These are phyloP conservation scores for Chytriomyces hyalinus DNA, from an alignment of 192 early-diverging fungal species.

Conservation along the genomic window DNA sequence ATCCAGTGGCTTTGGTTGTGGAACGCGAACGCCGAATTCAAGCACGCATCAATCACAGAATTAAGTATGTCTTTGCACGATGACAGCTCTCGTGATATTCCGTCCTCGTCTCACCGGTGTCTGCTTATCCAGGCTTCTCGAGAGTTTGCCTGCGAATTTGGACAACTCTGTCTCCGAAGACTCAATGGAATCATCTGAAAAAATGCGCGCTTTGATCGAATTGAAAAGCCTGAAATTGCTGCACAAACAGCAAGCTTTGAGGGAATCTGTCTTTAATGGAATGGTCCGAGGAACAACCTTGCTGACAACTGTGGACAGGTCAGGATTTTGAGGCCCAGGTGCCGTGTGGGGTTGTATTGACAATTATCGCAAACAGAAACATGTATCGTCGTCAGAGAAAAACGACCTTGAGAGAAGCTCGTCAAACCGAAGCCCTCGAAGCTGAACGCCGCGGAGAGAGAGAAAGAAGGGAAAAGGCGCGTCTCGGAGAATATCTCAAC, in stretches of 20 bases:
- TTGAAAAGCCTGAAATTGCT: constrained; percentile 82
- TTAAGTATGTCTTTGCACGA: constrained; percentile 75
- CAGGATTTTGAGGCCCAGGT: constrained; percentile 7
- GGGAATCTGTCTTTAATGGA: constrained; percentile 69
- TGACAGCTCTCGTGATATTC: constrained; percentile 40
- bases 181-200: constrained; percentile 53
- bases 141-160: constrained; percentile 27
- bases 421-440: constrained; percentile 89
- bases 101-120: background rate
- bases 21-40: constrained; percentile 81
- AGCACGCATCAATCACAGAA: constrained; percentile 75
- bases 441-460: constrained; percentile 85
- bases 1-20: constrained; percentile 72
- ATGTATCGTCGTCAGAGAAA: constrained; percentile 35
- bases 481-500: constrained; percentile 77
- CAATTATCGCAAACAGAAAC: constrained; percentile 62
- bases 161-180: constrained; percentile 16
- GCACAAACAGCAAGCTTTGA: constrained; percentile 75
- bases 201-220: constrained; percentile 84
- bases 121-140: constrained; percentile 19
- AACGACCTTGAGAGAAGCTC: constrained; percentile 76
- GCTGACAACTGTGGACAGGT: constrained; percentile 78
- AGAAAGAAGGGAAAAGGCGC: constrained; percentile 84
- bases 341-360: background rate
- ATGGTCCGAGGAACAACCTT: constrained; percentile 77